Evolutionary conservation across 2,329 filamentous ascomycete genomes (phyloP).

Genomic region (Sporothrix mexicana): DNA sequence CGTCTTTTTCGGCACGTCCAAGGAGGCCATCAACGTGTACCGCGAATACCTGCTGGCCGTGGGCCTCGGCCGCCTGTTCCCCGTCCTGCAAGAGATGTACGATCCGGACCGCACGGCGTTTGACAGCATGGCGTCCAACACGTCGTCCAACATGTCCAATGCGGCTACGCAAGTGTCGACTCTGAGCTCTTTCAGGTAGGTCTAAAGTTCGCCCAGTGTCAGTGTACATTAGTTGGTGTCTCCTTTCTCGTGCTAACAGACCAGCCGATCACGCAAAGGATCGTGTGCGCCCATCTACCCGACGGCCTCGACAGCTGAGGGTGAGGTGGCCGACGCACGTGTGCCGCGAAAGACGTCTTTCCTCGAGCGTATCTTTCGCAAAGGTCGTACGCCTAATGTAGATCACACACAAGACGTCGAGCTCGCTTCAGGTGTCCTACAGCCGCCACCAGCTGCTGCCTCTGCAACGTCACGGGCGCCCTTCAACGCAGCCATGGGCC

Average conservation of each 20-base stretch:
- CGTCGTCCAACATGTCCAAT: neutral
- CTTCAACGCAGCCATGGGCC: slow-evolving; percentile 29
- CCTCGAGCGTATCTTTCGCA: slow-evolving; percentile 4
- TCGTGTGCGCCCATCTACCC: slow-evolving; percentile 26
- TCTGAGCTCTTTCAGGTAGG: slow-evolving; percentile 1
- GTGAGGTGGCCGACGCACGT: neutral
- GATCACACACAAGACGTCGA: neutral
- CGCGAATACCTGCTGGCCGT: slow-evolving; percentile 48
- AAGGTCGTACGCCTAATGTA: no score
- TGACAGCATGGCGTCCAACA: slow-evolving; percentile 17
- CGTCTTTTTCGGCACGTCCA: slow-evolving; percentile 62
- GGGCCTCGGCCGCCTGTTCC: slow-evolving; percentile 54
- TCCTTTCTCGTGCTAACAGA: neutral
- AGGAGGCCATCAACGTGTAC: slow-evolving; percentile 59
- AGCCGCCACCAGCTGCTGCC: neutral
- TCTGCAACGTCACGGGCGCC: neutral
- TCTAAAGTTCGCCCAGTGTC: neutral
- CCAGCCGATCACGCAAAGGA: slow-evolving; percentile 30
- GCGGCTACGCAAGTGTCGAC: slow-evolving; percentile 19
- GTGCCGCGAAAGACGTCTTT: neutral
- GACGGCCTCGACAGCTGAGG: neutral
- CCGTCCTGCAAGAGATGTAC: slow-evolving; percentile 47
- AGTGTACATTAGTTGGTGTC: no score
- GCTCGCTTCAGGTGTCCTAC: neutral
- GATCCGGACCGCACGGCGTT: slow-evolving; percentile 38